A percentile compares a stretch with the other conserved stretches of the same genome.
These are phyloP conservation scores for Yamadazyma takamatsuzukensis DNA, from an alignment of 805 yeast species.

Conservation along the genomic window DNA sequence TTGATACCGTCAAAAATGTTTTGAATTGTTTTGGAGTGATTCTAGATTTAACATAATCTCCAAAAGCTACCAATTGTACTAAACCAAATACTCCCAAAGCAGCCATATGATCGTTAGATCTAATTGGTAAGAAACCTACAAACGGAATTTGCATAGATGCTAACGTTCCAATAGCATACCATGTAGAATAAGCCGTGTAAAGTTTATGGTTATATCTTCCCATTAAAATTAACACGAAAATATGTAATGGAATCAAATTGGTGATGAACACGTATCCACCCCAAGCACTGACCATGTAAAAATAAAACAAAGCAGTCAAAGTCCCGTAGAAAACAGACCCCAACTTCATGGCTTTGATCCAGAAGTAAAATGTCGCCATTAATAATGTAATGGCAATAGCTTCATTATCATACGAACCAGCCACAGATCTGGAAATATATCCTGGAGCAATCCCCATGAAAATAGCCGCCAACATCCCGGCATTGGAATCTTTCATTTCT, in stretches of 20 bases:
- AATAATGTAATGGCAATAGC: constrained; percentile 95
- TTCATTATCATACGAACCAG: constrained; percentile 98
- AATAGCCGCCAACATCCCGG: constrained; percentile 88
- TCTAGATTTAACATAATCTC: constrained; percentile 72
- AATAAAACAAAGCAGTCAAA: constrained; percentile 81
- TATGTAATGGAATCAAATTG: constrained; percentile 93
- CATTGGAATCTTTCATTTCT: constrained; percentile 85
- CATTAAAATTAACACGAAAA: constrained; percentile 85
- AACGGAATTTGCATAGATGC: constrained; percentile 99
- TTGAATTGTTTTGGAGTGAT: constrained; percentile 73
- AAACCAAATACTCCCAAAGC: constrained; percentile 96
- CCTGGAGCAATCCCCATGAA: constrained; percentile 99
- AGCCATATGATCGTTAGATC: constrained; percentile 98
- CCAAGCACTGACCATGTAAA: constrained; percentile 99
- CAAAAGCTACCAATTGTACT: constrained; percentile 84
- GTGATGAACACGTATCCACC: constrained; percentile 99
- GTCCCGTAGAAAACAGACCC: constrained; percentile 87
- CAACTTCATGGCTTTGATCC: constrained; percentile 91
- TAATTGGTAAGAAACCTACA: constrained; percentile 94
- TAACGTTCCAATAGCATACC: constrained; percentile 97
- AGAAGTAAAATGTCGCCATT: constrained; percentile 91
- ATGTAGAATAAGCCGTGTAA: constrained; percentile 89
- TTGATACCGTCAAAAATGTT: constrained; percentile 59
- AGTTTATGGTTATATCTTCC: constrained; percentile 84
- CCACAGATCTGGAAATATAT: constrained; percentile 95